Conservation (phyloP, 306 rosid genomes). For the Rosa multiflora region DNA sequence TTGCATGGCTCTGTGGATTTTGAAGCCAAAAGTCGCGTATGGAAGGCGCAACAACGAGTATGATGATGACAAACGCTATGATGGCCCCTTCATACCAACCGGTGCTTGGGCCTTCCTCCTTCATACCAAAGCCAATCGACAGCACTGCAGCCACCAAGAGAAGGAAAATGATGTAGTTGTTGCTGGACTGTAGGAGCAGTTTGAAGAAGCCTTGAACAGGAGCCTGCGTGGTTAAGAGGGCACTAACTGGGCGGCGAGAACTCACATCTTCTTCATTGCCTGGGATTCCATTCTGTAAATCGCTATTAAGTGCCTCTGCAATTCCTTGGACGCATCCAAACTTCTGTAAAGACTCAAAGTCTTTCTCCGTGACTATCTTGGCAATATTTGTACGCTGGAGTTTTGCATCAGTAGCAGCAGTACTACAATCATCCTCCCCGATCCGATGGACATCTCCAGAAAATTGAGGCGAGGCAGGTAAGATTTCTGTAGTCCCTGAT, state of each 20-base stretch:
- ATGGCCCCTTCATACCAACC: slow-evolving; percentile 22
- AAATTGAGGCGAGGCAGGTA: not conserved
- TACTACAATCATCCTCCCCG: not conserved
- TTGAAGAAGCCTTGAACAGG: not conserved
- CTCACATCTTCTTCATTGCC: not conserved
- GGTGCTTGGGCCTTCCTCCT: slow-evolving; percentile 16
- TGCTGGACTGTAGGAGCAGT: slow-evolving; percentile 1
- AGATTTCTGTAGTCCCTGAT: not conserved
- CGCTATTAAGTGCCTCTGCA: slow-evolving; percentile 11
- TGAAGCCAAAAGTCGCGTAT: not conserved
- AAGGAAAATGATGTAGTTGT: slow-evolving; percentile 11
- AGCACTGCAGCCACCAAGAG: slow-evolving; percentile 11
- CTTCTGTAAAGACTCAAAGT: slow-evolving; percentile 4
- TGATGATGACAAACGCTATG: slow-evolving; percentile 5
- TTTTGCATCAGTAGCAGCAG: not conserved
- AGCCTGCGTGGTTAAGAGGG: not conserved
- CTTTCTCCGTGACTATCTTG: not conserved
- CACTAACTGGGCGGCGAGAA: not conserved
- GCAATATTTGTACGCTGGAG: slow-evolving; percentile 11
- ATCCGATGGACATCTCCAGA: not conserved
- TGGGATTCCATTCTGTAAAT: slow-evolving; percentile 15
- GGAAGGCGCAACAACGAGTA: slow-evolving; percentile 12
- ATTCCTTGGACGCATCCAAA: slow-evolving; percentile 24
- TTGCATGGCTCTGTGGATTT: not conserved
- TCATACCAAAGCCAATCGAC: slow-evolving; percentile 25